Evolutionary conservation across 805 yeast species (phyloP).

Genomic region (Candida qinlingensis): DNA sequence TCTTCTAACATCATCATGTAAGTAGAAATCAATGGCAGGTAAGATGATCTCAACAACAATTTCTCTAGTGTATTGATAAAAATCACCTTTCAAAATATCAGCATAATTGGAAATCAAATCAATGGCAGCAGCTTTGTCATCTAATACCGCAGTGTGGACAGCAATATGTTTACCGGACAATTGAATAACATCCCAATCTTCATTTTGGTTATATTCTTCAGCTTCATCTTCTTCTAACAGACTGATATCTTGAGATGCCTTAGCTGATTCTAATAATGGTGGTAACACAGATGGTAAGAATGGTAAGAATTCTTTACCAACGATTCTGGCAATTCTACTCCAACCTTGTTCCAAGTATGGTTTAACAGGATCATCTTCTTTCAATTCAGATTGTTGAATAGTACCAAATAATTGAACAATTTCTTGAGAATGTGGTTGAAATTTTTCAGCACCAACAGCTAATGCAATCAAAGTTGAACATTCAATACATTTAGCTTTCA

Average conservation of each 20-base stretch:
- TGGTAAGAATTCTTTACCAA: conserved; percentile 83
- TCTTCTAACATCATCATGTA: conserved; percentile 91
- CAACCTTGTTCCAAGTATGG: conserved; percentile 90
- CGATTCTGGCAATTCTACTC: conserved; percentile 85
- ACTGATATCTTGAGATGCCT: conserved; percentile 83
- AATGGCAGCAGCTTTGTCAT: conserved; percentile 90
- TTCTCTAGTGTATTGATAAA: conserved; percentile 77
- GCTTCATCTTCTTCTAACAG: conserved; percentile 86
- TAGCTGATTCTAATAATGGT: conserved; percentile 80
- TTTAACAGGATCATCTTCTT: conserved; percentile 81
- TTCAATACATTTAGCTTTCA: conserved; percentile 92
- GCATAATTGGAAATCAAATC: conserved; percentile 84
- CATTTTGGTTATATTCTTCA: conserved; percentile 74
- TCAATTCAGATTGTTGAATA: conserved; percentile 56
- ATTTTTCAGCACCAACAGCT: conserved; percentile 92
- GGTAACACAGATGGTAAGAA: conserved; percentile 82
- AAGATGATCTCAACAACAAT: conserved; percentile 72
- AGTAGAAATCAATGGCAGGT: conserved; percentile 85
- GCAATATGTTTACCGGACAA: conserved; percentile 91
- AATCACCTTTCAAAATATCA: conserved; percentile 72
- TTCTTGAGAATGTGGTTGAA: conserved; percentile 67
- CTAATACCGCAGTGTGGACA: conserved; percentile 89
- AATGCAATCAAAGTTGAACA: conserved; percentile 91
- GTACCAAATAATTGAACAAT: conserved; percentile 64
- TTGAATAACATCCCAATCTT: conserved; percentile 93